Conservation (phyloP, 2,329 filamentous ascomycete species). For the Aspergillus fischeri region DNA sequence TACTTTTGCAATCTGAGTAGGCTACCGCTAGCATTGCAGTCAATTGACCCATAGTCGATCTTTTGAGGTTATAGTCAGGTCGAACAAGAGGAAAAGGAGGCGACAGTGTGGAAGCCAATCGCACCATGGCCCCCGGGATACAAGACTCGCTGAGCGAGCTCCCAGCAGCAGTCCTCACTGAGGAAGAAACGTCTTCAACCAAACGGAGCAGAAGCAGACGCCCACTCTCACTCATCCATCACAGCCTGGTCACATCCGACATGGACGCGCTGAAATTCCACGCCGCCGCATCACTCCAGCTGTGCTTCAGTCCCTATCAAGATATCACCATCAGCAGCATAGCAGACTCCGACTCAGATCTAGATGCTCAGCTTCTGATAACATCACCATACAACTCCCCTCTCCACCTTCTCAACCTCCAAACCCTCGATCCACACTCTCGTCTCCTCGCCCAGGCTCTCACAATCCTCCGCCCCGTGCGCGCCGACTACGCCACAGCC, state of each 20-base stretch:
- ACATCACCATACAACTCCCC: conserved; percentile 72
- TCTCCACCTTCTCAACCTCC: conserved; percentile 69
- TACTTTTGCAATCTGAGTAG: not conserved
- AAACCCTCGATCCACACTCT: conserved; percentile 56
- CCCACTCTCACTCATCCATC: conserved; percentile 22
- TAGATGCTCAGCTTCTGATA: conserved; percentile 45
- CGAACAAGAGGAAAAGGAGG: not conserved
- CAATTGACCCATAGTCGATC: not conserved
- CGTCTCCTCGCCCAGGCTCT: conserved; percentile 69
- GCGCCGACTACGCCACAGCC: conserved; percentile 71
- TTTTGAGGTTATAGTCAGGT: not conserved
- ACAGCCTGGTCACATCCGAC: conserved; percentile 30
- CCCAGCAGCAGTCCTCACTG: not conserved
- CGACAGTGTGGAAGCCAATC: not conserved
- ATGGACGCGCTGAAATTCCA: conserved; percentile 32
- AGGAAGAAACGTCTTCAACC: not conserved
- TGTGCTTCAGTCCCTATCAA: conserved; percentile 14
- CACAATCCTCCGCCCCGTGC: conserved; percentile 57
- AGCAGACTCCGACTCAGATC: conserved; percentile 2
- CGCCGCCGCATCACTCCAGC: conserved; percentile 31
- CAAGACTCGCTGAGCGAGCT: not conserved
- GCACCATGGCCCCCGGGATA: not conserved
- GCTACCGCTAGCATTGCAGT: not conserved
- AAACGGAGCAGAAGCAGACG: not conserved
- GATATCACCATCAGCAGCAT: conserved; percentile 5